A percentile compares a stretch with the other conserved stretches of the same genome.
phyloP scores from a whole-genome alignment of 805 yeast genomes.

The Candida tallmaniae region DNA sequence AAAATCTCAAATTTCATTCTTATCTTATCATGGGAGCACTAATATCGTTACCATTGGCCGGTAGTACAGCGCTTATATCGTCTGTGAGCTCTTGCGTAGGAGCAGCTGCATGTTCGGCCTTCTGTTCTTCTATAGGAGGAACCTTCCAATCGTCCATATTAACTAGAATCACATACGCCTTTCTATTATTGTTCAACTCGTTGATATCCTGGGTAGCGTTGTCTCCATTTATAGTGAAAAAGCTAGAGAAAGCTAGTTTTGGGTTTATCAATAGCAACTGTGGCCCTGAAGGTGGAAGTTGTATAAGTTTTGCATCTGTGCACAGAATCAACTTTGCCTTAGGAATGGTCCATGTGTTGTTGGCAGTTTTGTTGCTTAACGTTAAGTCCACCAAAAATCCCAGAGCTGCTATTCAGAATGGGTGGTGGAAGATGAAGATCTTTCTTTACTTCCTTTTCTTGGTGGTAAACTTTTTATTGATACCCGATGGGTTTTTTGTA shows the following conservation, averaged over 20 bases:
- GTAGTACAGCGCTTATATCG: constrained; percentile 36
- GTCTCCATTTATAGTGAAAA: constrained; percentile 69
- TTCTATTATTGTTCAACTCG: constrained; percentile 71
- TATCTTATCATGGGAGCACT: constrained; percentile 52
- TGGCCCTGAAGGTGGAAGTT: constrained; percentile 65
- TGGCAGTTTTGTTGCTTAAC: constrained; percentile 65
- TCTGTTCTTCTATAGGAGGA: constrained; percentile 49
- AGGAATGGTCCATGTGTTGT: constrained; percentile 68
- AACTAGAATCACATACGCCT: constrained; percentile 84
- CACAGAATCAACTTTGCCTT: constrained; percentile 86
- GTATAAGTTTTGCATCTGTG: constrained; percentile 89
- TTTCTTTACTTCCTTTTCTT: constrained; percentile 53
- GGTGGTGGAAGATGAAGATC: constrained; percentile 82
- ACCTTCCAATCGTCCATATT: constrained; percentile 70
- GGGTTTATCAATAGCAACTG: constrained; percentile 71
- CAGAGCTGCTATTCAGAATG: constrained; percentile 81
- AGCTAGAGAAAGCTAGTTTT: constrained; percentile 67
- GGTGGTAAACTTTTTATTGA: constrained; percentile 56
- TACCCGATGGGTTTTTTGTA: constrained; percentile 84
- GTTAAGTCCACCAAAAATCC: constrained; percentile 76
- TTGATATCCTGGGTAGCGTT: constrained; percentile 89
- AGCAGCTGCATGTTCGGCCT: constrained; percentile 68
- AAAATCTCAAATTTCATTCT: background rate
- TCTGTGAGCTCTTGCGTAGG: constrained; percentile 70
- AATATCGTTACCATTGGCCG: constrained; percentile 66